phyloP scores from a whole-genome alignment of 2,329 filamentous ascomycete genomes.

The Apiospora rasikravindrae region DNA sequence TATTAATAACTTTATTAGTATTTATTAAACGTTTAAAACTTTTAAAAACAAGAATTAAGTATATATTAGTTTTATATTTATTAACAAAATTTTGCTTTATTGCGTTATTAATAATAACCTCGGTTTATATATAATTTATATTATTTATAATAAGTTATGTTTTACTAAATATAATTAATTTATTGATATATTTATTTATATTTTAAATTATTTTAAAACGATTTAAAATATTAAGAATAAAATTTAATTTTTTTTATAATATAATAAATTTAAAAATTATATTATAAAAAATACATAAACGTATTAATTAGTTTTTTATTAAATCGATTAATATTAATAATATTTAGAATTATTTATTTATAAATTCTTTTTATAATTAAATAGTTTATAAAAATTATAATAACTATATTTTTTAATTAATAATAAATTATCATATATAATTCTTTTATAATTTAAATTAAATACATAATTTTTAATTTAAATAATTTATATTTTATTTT shows the following conservation, averaged over 20 bases:
- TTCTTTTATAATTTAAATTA: neutral
- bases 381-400: neutral
- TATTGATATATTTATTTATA: neutral
- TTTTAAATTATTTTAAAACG: neutral
- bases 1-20: neutral
- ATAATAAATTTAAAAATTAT: neutral
- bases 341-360: conserved; percentile 2
- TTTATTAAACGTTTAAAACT: conserved; percentile 2
- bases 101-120: neutral
- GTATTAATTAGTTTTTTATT: neutral
- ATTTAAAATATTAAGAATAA: neutral
- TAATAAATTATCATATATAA: neutral
- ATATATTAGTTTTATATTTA: neutral
- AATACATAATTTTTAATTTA: neutral
- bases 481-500: neutral
- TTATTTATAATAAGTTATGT: neutral
- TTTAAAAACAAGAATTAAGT: neutral
- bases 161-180: neutral
- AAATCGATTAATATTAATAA: neutral
- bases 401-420: neutral
- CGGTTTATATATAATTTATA: too few relatives aligned
- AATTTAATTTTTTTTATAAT: neutral
- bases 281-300: neutral
- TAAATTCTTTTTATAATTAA: neutral
- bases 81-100: neutral